phyloP scores from a whole-genome alignment of 352 stramenopile genomes.

The Globisporangium irregulare region DNA sequence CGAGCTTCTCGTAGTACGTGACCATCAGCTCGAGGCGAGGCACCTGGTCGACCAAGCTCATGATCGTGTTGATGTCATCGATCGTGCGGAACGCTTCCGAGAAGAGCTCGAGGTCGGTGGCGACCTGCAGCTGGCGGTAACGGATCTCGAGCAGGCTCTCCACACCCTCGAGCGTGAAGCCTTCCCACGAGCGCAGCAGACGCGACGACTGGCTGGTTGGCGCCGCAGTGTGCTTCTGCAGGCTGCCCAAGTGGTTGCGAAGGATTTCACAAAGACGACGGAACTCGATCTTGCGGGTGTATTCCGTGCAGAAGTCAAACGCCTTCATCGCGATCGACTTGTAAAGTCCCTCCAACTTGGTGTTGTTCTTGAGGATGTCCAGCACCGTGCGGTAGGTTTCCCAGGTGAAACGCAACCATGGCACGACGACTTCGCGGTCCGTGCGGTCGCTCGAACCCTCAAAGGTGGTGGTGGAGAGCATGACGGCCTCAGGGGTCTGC shows the following conservation, averaged over 20 bases:
- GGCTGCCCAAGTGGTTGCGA: constrained; percentile 93
- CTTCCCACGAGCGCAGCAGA: constrained; percentile 94
- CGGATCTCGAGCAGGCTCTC: constrained; percentile 96
- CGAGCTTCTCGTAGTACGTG: constrained; percentile 98
- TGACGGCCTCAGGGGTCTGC: constrained; percentile 93
- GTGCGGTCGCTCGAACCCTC: constrained; percentile 94
- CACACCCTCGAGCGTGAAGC: constrained; percentile 93
- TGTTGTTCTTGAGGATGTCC: constrained; percentile 97
- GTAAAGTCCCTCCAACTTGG: constrained; percentile 87
- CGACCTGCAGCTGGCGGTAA: constrained; percentile 96
- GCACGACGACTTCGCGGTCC: constrained; percentile 93
- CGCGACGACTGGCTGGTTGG: constrained; percentile 73
- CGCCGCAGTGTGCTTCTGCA: constrained; percentile 90
- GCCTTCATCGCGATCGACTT: constrained; percentile 76
- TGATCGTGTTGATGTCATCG: constrained; percentile 99
- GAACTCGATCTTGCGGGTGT: constrained; percentile 94
- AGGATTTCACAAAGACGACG: constrained; percentile 97
- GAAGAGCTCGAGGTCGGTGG: constrained; percentile 94
- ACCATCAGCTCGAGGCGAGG: constrained; percentile 95
- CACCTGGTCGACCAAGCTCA: constrained; percentile 83
- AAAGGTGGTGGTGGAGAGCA: constrained; percentile 96
- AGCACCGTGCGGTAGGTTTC: constrained; percentile 97
- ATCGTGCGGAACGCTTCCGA: constrained; percentile 98
- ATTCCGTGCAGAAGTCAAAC: constrained; percentile 85
- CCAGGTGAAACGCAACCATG: constrained; percentile 96